Conservation (phyloP, 139 green algal genomes). For the Ettlia oleoabundans region DNA sequence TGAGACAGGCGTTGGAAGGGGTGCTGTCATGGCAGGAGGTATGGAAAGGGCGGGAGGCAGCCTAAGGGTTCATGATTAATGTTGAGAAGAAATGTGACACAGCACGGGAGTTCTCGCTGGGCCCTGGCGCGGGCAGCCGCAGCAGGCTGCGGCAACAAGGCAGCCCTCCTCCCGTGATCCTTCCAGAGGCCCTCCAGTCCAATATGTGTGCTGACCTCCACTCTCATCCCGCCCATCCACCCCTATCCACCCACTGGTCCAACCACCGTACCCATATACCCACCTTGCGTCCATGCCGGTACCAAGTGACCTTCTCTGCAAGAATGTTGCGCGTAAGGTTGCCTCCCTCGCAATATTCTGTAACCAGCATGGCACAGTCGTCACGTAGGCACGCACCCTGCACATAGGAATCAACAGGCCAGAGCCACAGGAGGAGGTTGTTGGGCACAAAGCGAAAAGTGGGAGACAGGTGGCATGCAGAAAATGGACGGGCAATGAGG, state of each 20-base stretch:
- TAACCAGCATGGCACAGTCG: slow-evolving; percentile 52
- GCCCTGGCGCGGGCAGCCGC: no score
- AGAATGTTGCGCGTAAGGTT: slow-evolving; percentile 49
- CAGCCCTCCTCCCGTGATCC: neutral
- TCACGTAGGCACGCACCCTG: slow-evolving; percentile 34
- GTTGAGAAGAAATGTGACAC: no score
- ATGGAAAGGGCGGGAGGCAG: neutral
- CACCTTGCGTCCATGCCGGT: slow-evolving; percentile 7
- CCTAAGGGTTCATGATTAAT: no score
- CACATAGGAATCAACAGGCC: neutral
- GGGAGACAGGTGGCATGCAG: neutral
- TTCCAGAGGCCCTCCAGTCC: neutral
- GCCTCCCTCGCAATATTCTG: slow-evolving; percentile 52
- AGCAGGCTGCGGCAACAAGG: no score
- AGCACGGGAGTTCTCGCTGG: no score
- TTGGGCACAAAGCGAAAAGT: neutral
- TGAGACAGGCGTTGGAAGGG: neutral
- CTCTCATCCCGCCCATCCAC: neutral
- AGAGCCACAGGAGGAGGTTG: no score
- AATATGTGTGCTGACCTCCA: neutral
- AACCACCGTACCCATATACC: neutral
- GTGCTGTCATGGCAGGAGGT: neutral
- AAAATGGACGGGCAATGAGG: neutral
- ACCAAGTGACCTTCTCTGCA: slow-evolving; percentile 33
- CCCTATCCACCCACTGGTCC: no score